Conservation (phyloP, 768 basidiomycete species). For the Russula virescens region DNA sequence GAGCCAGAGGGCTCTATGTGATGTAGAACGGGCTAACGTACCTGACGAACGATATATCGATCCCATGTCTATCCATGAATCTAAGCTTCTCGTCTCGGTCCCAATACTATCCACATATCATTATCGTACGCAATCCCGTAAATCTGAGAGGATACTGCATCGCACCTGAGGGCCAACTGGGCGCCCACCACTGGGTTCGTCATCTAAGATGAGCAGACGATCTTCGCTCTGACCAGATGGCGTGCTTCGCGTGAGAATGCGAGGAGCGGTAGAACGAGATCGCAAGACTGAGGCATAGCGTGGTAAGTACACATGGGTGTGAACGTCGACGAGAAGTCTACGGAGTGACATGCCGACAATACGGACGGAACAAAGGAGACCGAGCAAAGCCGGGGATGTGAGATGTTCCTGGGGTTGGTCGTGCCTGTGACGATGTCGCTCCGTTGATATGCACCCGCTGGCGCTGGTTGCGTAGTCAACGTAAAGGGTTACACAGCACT, state of each 20-base stretch:
- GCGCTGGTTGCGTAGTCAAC: neutral
- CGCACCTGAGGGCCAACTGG: constrained; percentile 71
- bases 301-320: constrained; percentile 82
- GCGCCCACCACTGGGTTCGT: constrained; percentile 73
- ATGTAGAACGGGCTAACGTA: constrained; percentile 25
- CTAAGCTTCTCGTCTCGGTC: constrained; percentile 68
- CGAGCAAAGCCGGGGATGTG: too few relatives aligned
- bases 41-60: constrained; percentile 77
- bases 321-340: constrained; percentile 64
- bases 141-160: neutral
- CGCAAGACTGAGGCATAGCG: constrained; percentile 69
- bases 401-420: too few relatives aligned
- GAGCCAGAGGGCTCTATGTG: neutral
- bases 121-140: neutral
- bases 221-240: constrained; percentile 52
- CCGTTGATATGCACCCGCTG: too few relatives aligned
- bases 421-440: too few relatives aligned
- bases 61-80: constrained; percentile 82
- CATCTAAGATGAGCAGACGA: constrained; percentile 68
- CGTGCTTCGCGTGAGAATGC: constrained; percentile 49
- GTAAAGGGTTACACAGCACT: neutral
- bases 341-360: constrained; percentile 21
- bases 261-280: constrained; percentile 55
- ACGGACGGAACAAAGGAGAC: too few relatives aligned
- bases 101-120: constrained; percentile 51